These are phyloP conservation scores for Cutaneotrichosporon daszewskae DNA, from an alignment of 1,284 basidiomycete species.

Conservation along the genomic window DNA sequence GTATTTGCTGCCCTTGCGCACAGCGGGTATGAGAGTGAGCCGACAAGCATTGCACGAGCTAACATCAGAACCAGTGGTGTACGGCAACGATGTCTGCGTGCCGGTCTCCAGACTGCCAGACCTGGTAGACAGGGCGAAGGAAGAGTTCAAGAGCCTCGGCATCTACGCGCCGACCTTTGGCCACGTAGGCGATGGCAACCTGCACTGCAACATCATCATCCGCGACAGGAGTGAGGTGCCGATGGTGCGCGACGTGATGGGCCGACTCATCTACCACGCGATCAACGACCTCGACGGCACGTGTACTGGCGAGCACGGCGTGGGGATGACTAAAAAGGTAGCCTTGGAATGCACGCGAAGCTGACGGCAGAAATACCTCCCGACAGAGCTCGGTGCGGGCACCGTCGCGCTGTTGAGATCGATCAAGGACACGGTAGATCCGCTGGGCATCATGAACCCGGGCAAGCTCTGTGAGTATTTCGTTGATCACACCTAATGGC, in stretches of 20 bases:
- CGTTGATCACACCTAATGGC: not conserved
- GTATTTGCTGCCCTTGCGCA: conserved; percentile 60
- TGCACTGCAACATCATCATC: conserved; percentile 31
- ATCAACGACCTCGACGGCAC: conserved; percentile 45
- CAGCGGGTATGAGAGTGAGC: conserved; percentile 15
- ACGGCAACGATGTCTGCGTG: conserved; percentile 78
- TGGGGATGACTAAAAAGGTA: conserved; percentile 66
- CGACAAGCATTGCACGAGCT: conserved; percentile 24
- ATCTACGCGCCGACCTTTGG: conserved; percentile 56
- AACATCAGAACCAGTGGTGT: conserved; percentile 57
- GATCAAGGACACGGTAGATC: conserved; percentile 67
- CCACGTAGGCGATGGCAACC: conserved; percentile 74
- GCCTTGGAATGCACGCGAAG: not conserved
- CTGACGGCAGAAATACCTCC: conserved; percentile 47
- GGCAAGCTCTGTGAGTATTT: conserved; percentile 53
- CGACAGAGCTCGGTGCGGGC: conserved; percentile 64
- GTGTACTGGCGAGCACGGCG: conserved; percentile 65
- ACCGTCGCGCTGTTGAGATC: conserved; percentile 70
- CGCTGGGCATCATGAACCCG: conserved; percentile 69
- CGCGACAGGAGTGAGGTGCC: conserved; percentile 6
- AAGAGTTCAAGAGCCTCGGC: conserved; percentile 60
- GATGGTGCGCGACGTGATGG: conserved; percentile 3
- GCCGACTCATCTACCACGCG: conserved; percentile 9
- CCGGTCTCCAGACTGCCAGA: conserved; percentile 70
- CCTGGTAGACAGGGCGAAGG: conserved; percentile 66